A percentile compares a stretch with the other conserved stretches of the same genome.
phyloP scores from a whole-genome alignment of 371 early-diverging fungal genomes.

The Mucor velutinosus region DNA sequence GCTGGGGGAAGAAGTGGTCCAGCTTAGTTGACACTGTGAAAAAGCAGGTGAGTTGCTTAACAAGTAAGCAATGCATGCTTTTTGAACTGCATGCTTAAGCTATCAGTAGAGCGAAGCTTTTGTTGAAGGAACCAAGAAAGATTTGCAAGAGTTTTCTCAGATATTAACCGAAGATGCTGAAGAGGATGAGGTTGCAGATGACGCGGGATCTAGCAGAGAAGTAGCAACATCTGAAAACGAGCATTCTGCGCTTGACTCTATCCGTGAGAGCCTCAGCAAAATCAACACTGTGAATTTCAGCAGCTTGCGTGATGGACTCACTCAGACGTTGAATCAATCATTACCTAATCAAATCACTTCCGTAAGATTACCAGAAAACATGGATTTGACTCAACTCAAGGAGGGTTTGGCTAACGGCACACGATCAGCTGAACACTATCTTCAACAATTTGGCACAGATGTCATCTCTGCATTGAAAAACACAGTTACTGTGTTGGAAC shows the following conservation, averaged over 20 bases:
- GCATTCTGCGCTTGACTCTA: slow-evolving; percentile 10
- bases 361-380: slow-evolving; percentile 46
- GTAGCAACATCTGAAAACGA: slow-evolving; percentile 9
- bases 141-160: slow-evolving; percentile 50
- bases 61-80: background rate
- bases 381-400: slow-evolving; percentile 39
- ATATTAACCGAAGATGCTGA: slow-evolving; percentile 47
- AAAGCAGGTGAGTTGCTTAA: slow-evolving; percentile 35
- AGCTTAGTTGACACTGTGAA: slow-evolving; percentile 46
- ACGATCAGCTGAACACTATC: slow-evolving; percentile 52
- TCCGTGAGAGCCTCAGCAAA: slow-evolving; percentile 32
- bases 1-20: slow-evolving; percentile 43
- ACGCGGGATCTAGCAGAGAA: slow-evolving; percentile 4
- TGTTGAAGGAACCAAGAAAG: slow-evolving; percentile 49
- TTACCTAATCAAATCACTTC: slow-evolving; percentile 29
- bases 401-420: slow-evolving; percentile 49
- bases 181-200: slow-evolving; percentile 10
- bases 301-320: slow-evolving; percentile 26
- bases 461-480: slow-evolving; percentile 38
- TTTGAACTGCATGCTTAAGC: background rate
- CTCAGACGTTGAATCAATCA: slow-evolving; percentile 25
- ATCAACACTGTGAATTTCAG: slow-evolving; percentile 34
- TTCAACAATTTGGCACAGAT: slow-evolving; percentile 50
- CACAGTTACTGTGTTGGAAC: slow-evolving; percentile 41
- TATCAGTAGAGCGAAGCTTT: slow-evolving; percentile 42